Evolutionary conservation across 2,329 filamentous ascomycete species (phyloP).

Genomic region (Calonectria hawksworthii): DNA sequence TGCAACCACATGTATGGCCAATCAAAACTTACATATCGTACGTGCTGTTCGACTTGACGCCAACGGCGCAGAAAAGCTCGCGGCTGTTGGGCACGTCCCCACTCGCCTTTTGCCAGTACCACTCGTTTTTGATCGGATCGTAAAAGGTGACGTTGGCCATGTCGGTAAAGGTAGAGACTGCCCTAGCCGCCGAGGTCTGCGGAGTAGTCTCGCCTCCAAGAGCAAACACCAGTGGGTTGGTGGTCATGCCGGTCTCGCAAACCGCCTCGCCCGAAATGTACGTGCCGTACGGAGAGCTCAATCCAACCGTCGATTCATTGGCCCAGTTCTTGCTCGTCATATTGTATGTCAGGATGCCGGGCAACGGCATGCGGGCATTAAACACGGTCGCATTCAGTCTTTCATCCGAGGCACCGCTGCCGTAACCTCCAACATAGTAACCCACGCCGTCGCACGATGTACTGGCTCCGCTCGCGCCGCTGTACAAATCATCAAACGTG

Average conservation of each 20-base stretch:
- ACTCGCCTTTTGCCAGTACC: conserved; percentile 16
- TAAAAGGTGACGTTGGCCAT: conserved; percentile 16
- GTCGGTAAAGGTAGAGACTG: not conserved
- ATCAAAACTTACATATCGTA: conserved; percentile 16
- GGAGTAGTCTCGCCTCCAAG: conserved; percentile 7
- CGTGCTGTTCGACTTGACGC: not conserved
- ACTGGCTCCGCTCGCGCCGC: conserved; percentile 4
- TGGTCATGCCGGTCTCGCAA: not conserved
- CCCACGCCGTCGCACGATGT: not conserved
- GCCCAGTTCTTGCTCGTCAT: conserved; percentile 14
- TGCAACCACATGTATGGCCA: not conserved
- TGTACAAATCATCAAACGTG: conserved; percentile 13
- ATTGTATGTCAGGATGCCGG: conserved; percentile 14
- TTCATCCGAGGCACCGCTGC: conserved; percentile 9
- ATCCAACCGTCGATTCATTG: conserved; percentile 2
- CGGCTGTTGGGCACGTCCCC: conserved; percentile 16
- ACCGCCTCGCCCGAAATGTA: conserved; percentile 13
- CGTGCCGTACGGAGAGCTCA: conserved; percentile 12
- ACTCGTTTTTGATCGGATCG: conserved; percentile 3
- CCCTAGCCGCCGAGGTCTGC: not conserved
- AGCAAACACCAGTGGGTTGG: conserved; percentile 1
- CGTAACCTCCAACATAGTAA: conserved; percentile 15
- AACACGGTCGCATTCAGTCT: conserved; percentile 13
- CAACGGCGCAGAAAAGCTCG: conserved; percentile 17
- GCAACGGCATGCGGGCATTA: conserved; percentile 6